Base-by-base conservation (phyloP, 1,139 yeast genomes). In the Blastobotrys ciferrii region DNA sequence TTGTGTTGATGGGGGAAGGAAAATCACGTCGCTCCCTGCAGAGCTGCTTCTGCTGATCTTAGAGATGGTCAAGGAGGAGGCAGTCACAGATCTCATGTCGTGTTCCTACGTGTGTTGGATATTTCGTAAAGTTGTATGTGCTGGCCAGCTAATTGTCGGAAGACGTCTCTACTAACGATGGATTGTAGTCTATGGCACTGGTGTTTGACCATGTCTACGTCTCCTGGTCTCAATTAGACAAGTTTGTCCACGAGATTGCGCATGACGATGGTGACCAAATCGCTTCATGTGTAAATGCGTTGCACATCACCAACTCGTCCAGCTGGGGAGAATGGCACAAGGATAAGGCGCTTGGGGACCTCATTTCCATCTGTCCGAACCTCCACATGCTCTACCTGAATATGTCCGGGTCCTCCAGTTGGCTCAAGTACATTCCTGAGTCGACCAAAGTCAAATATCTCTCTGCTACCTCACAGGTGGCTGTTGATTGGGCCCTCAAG, bases 271-370 rank as follows among this genome's bases (percentile, higher is more conserved):
- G 39, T 12, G 38, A 35, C 44, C 40, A 42, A 6, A 45, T 54
- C 19, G 39, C 52, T 7, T 44, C 43, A 7, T 46, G 50, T 37
- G 39, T 57, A 7, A 36, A 42, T 12, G 31, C 50, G 7, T 44
- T 59, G 23, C 47, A 43, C 28, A 41, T 58, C 30, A 23, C 28
- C 3, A 53, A 50, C 2, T 51, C 60, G 11, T 53, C 60, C n/a
- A 50, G 53, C 30, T 52, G 55, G 53, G 64, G 58, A 6, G 64
- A 61, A 42, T 59, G 63, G 64, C 59, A 56, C 42, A 50, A 53
- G 13, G 51, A 53, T 6, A 47, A 44, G n/a, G 45, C 40, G 6
- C 55, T 57, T 30, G 49, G 48, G 11, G 45, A 48, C 9, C 35
- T 60, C 36, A 43, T 59, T 17, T 20, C 40, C 4, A 15, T 45